Percentiles rank a stretch among this genome's conserved stretches.
phyloP scores from a whole-genome alignment of 768 basidiomycete genomes.

The Chalciporus pseudorubinellus region DNA sequence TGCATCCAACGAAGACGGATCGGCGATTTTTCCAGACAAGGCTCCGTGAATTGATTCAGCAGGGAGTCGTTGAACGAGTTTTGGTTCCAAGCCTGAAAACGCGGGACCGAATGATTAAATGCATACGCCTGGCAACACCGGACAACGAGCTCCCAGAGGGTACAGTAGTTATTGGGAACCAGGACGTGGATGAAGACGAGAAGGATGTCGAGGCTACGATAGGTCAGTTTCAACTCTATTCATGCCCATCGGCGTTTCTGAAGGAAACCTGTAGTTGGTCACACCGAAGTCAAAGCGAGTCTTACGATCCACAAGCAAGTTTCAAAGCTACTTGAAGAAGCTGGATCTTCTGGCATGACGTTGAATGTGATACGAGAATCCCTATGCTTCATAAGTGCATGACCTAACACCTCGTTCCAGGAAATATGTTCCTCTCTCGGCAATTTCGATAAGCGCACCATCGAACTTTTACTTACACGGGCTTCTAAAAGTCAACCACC shows the following conservation, averaged over 20 bases:
- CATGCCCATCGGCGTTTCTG: neutral
- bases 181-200: slow-evolving; percentile 43
- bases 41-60: slow-evolving; percentile 67
- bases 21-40: slow-evolving; percentile 81
- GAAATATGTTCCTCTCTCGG: slow-evolving; percentile 61
- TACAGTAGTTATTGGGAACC: slow-evolving; percentile 32
- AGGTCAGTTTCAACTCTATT: slow-evolving; percentile 26
- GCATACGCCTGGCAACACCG: slow-evolving; percentile 60
- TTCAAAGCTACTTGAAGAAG: slow-evolving; percentile 65
- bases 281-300: slow-evolving; percentile 52
- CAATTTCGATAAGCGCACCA: slow-evolving; percentile 75
- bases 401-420: slow-evolving; percentile 35
- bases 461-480: slow-evolving; percentile 76
- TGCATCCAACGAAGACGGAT: slow-evolving; percentile 70
- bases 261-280: slow-evolving; percentile 26
- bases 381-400: neutral
- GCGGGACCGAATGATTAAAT: slow-evolving; percentile 50
- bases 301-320: slow-evolving; percentile 78
- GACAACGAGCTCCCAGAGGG: slow-evolving; percentile 36
- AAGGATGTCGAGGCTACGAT: slow-evolving; percentile 33
- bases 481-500: slow-evolving; percentile 66
- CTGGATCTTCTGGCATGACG: slow-evolving; percentile 69
- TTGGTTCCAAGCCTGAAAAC: slow-evolving; percentile 59
- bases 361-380: slow-evolving; percentile 48
- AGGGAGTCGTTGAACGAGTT: slow-evolving; percentile 74